Evolutionary conservation across 805 yeast genomes (phyloP).

Genomic region (Lachancea thermotolerans): DNA sequence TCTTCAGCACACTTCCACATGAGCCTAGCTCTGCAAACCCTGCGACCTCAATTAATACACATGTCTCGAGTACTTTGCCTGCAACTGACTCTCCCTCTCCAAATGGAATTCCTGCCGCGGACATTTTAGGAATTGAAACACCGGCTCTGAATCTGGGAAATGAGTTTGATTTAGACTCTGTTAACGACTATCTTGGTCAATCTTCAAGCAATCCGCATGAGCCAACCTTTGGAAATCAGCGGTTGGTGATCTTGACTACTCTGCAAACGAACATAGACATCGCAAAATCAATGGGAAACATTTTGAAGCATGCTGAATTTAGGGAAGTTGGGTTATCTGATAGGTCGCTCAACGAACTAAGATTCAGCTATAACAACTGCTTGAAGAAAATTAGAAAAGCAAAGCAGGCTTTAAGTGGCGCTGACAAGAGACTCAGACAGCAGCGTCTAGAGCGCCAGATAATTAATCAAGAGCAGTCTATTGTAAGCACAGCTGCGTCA

Average conservation of each 20-base stretch:
- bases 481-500: neutral
- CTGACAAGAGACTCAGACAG: slow-evolving; percentile 2
- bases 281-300: slow-evolving; percentile 28
- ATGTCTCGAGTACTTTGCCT: neutral
- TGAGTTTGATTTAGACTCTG: slow-evolving; percentile 3
- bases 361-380: slow-evolving; percentile 19
- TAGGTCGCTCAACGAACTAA: slow-evolving; percentile 22
- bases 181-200: slow-evolving; percentile 1
- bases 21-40: slow-evolving; percentile 1
- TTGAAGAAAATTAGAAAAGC: slow-evolving; percentile 22
- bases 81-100: slow-evolving; percentile 2
- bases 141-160: slow-evolving; percentile 2
- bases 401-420: slow-evolving; percentile 7
- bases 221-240: slow-evolving; percentile 5
- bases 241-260: slow-evolving; percentile 10
- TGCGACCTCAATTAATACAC: neutral
- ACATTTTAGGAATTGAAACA: neutral
- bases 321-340: slow-evolving; percentile 26
- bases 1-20: slow-evolving; percentile 12
- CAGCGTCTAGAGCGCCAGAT: slow-evolving; percentile 7
- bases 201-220: neutral
- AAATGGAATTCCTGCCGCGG: slow-evolving; percentile 2
- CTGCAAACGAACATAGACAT: slow-evolving; percentile 25
- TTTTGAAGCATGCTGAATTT: slow-evolving; percentile 26
- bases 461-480: slow-evolving; percentile 4